Evolutionary conservation across 139 green algal species (phyloP), one percentile per base, ranked within the genome.

Genomic region (Coccomyxa sp.): DNA sequence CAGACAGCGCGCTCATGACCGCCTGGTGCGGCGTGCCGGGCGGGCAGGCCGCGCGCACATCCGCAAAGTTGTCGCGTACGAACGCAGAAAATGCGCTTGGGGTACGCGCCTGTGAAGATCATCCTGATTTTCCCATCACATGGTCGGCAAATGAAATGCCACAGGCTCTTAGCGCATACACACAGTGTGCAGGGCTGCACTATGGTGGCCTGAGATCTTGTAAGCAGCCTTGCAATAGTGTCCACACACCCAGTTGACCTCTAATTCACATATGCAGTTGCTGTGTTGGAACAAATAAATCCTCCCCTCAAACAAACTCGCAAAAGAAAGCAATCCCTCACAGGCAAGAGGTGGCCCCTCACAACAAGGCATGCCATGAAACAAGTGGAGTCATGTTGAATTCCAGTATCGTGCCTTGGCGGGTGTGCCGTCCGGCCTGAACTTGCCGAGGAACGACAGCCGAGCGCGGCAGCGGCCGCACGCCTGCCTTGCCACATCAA

Each of bases 381-480:
- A 51, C 7, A 51, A 51, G 38, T 51, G 38, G 38, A 51, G 38
- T 51, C 7, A 51, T 51, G 38, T 51, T 51, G 3, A 51, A 16
- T 67, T 76, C 27, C 71, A 28, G 3, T 67, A 59, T 13, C 82
- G 81, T 0, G 18, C 38, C 67, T 77, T 79, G 25, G 77, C 81
- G 27, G 79, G 78, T 28, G 85, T 87, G 78, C 89, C 89, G 68
- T 92, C 89, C 1, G 60, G 58, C 21, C 88, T 81, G 81, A 94
- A 92, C 27, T 81, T 85, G 13, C 91, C 91, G 57, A 93, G 81
- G 45, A 81, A 88, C 38, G 77, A 28, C 68, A 94, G 85, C 68
- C 28, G 75, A 13, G 81, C 82, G 25, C 80, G 76, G 84, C 91
- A 94, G 10, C 27, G 45, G 60, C 89, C 84, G 77, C 91, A 93